Base-by-base conservation (phyloP, 805 yeast species). In the Yarrowia bubula region DNA sequence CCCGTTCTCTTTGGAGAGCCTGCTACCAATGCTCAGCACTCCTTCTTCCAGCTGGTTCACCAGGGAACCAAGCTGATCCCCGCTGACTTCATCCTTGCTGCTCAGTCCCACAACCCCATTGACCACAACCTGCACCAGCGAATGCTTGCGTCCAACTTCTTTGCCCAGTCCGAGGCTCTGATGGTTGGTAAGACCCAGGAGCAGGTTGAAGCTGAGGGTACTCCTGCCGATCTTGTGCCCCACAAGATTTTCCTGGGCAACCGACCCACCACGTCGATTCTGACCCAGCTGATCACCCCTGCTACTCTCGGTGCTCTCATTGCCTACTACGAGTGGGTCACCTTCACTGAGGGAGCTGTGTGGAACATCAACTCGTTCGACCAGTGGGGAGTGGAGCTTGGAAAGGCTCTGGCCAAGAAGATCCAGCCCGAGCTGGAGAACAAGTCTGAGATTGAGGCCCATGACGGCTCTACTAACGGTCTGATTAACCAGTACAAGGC, bases 321-420 rank as follows among this genome's bases (percentile, higher is more conserved):
- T 76, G 98, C 96, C 50, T 95, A 95, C 86, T 95, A 95, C 82
- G 99, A 95, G 81, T 97, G 92, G 77, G 85, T 91, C 67, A 93
- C 98, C 46, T 95, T 95, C 80, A 92, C 92, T 67, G 99, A 95
- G 82, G 99, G 99, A 81, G 99, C 99, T 66, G 80, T 95, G 75
- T 93, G 99, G 99, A 95, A 96, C 85, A 92, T 95, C 83, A 95
- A 95, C 87, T 93, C 98, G 17, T 95, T 91, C 76, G 99, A 95
- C 83, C 99, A 95, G 83, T 95, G 98, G 97, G 99, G 99, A 80
- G 99, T 95, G 74, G 99, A 95, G 82, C 89, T 95, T 73, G 99
- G 99, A 78, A 95, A 95, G 82, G 96, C 89, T 64, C 86, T 95
- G 76, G 99, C 99, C 75, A 95, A 95, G 87, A 95, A 84, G 67